phyloP scores from a whole-genome alignment of 768 basidiomycete species.

The Zangia roseola region DNA sequence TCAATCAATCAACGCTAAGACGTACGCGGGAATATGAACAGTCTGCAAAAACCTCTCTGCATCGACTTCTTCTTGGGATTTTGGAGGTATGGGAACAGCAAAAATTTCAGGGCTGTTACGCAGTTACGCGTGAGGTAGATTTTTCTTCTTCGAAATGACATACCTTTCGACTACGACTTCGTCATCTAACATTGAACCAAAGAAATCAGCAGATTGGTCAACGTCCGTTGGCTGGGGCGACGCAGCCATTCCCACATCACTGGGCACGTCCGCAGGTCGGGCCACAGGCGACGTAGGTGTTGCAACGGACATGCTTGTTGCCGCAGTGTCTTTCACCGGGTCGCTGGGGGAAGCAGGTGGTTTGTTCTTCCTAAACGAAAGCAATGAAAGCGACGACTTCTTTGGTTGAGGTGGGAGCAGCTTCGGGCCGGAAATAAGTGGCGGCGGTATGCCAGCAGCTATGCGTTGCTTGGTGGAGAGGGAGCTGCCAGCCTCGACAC shows the following conservation, averaged over 20 bases:
- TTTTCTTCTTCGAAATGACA: background rate
- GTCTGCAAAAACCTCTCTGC: constrained; percentile 28
- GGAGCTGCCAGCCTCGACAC: constrained; percentile 32
- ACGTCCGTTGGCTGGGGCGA: constrained; percentile 25
- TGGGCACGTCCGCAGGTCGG: background rate
- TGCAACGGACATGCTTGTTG: background rate
- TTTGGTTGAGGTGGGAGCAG: constrained; percentile 22
- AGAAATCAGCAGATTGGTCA: constrained; percentile 14
- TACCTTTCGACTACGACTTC: constrained; percentile 11
- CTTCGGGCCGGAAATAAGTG: constrained; percentile 36
- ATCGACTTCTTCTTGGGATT: constrained; percentile 19
- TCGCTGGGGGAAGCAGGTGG: constrained; percentile 5
- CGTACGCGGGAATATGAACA: constrained; percentile 27
- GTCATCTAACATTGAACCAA: constrained; percentile 11
- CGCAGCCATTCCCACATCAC: background rate
- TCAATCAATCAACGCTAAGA: background rate
- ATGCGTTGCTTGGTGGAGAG: constrained; percentile 54
- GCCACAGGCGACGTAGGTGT: constrained; percentile 13
- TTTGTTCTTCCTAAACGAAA: constrained; percentile 47
- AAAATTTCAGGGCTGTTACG: constrained; percentile 3
- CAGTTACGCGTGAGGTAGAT: background rate
- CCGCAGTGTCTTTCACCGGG: constrained; percentile 15
- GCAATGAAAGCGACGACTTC: constrained; percentile 26
- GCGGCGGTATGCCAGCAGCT: constrained; percentile 39
- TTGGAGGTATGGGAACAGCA: constrained; percentile 13